These are phyloP conservation scores for Wickerhamiella azymoides DNA, from an alignment of 805 yeast genomes.

Conservation along the genomic window DNA sequence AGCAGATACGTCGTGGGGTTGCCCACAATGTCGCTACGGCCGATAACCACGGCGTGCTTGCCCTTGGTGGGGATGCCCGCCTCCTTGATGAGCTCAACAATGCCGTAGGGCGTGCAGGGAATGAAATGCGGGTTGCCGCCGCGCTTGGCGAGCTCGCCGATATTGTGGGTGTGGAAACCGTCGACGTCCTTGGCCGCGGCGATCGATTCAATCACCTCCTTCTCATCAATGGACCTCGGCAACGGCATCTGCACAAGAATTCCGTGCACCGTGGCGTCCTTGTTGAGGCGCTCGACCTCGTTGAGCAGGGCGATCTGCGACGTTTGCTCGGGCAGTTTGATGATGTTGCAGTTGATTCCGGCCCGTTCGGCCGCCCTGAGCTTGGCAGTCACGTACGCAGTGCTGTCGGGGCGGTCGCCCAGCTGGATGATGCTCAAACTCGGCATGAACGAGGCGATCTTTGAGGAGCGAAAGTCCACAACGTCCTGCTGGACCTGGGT, in stretches of 20 bases:
- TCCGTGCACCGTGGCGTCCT: constrained; percentile 69
- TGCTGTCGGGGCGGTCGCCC: constrained; percentile 80
- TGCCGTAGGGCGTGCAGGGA: constrained; percentile 95
- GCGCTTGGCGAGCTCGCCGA: constrained; percentile 82
- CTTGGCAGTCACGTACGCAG: constrained; percentile 85
- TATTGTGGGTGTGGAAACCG: constrained; percentile 79
- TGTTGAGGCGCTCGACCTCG: constrained; percentile 50
- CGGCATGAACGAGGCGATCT: constrained; percentile 48
- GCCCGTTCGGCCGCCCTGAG: constrained; percentile 78
- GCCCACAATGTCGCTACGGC: constrained; percentile 96
- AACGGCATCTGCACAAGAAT: constrained; percentile 81
- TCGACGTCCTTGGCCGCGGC: constrained; percentile 82
- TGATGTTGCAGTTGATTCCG: constrained; percentile 52
- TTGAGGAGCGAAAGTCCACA: constrained; percentile 28
- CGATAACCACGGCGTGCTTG: constrained; percentile 76
- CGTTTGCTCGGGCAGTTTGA: constrained; percentile 49
- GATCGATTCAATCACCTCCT: constrained; percentile 64
- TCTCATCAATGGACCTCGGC: constrained; percentile 70
- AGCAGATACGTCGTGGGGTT: constrained; percentile 79
- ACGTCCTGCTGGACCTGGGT: constrained; percentile 39
- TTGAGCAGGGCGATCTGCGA: constrained; percentile 44
- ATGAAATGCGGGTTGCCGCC: constrained; percentile 71
- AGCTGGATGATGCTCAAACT: constrained; percentile 76
- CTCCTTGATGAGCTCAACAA: constrained; percentile 62
- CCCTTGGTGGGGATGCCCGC: constrained; percentile 56